These are phyloP conservation scores for Abrus pulchellus DNA, from an alignment of 306 rosid species.

Conservation along the genomic window DNA sequence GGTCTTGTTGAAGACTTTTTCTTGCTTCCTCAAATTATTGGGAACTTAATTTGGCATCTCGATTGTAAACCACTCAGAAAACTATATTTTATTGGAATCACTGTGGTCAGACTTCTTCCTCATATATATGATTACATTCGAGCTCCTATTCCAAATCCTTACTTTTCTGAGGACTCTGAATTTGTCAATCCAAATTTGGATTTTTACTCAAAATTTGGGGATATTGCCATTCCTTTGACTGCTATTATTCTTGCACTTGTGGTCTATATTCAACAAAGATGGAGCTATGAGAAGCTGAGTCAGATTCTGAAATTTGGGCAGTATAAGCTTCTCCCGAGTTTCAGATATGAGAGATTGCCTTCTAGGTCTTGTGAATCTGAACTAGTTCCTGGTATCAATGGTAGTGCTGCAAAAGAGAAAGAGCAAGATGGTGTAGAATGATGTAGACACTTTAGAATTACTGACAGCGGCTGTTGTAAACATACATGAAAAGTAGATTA, in stretches of 20 bases:
- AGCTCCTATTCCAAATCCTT: slow-evolving; percentile 72
- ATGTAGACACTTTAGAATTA: slow-evolving; percentile 44
- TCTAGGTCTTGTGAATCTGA: slow-evolving; percentile 77
- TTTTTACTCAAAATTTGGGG: slow-evolving; percentile 82
- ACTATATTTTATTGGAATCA: slow-evolving; percentile 81
- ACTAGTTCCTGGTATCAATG: slow-evolving; percentile 65
- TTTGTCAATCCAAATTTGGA: slow-evolving; percentile 75
- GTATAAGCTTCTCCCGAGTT: slow-evolving; percentile 69
- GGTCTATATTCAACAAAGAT: slow-evolving; percentile 80
- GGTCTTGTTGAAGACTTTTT: slow-evolving; percentile 93
- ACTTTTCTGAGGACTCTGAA: slow-evolving; percentile 73
- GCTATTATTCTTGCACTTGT: slow-evolving; percentile 70
- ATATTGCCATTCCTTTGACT: slow-evolving; percentile 72
- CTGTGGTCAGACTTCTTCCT: slow-evolving; percentile 85
- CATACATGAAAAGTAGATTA: slow-evolving; percentile 42
- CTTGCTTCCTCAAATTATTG: slow-evolving; percentile 85
- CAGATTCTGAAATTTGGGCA: slow-evolving; percentile 59
- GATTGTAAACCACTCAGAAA: slow-evolving; percentile 78
- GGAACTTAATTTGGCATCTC: slow-evolving; percentile 89
- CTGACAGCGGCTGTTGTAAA: slow-evolving; percentile 46
- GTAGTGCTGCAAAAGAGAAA: slow-evolving; percentile 56
- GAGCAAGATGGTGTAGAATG: slow-evolving; percentile 56
- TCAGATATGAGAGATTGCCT: slow-evolving; percentile 81
- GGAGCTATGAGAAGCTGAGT: slow-evolving; percentile 75
- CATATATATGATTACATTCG: slow-evolving; percentile 77